Percentiles rank a stretch among this genome's conserved stretches.
Evolutionary conservation across 768 basidiomycete genomes (phyloP).

Genomic region (Mycena epipterygia): DNA sequence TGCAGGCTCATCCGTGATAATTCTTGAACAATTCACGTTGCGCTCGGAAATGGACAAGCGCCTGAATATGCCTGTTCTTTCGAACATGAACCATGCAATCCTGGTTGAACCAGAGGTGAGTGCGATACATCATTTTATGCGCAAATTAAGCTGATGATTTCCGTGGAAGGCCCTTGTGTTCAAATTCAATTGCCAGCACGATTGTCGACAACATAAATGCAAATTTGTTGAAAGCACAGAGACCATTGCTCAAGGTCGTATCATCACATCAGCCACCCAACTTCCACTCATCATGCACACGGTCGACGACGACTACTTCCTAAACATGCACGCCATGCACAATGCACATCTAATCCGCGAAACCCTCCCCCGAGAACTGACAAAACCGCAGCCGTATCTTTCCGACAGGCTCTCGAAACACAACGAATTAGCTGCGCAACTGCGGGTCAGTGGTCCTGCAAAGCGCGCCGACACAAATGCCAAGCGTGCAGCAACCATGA

Average conservation of each 20-base stretch:
- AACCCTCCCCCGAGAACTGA: neutral
- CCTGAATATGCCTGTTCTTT: slow-evolving; percentile 11
- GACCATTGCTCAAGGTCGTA: neutral
- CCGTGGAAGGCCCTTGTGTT: too few species aligned
- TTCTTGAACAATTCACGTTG: neutral
- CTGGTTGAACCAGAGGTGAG: neutral
- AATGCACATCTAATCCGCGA: slow-evolving; percentile 9
- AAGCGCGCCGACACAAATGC: too few species aligned
- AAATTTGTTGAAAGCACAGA: too few species aligned
- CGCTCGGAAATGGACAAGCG: neutral
- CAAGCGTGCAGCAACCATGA: too few species aligned
- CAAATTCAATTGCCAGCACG: too few species aligned
- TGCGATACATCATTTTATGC: neutral
- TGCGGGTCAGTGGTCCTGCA: too few species aligned
- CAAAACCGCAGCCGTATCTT: neutral
- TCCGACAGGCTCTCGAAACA: too few species aligned
- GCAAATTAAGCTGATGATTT: neutral
- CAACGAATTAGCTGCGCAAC: too few species aligned
- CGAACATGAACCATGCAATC: neutral
- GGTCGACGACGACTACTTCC: neutral
- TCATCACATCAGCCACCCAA: neutral
- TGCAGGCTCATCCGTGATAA: neutral
- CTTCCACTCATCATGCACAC: neutral
- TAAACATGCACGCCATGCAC: slow-evolving; percentile 10
- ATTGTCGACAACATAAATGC: too few species aligned